Conservation (phyloP, 306 rosid genomes). For the Corylus americana region DNA sequence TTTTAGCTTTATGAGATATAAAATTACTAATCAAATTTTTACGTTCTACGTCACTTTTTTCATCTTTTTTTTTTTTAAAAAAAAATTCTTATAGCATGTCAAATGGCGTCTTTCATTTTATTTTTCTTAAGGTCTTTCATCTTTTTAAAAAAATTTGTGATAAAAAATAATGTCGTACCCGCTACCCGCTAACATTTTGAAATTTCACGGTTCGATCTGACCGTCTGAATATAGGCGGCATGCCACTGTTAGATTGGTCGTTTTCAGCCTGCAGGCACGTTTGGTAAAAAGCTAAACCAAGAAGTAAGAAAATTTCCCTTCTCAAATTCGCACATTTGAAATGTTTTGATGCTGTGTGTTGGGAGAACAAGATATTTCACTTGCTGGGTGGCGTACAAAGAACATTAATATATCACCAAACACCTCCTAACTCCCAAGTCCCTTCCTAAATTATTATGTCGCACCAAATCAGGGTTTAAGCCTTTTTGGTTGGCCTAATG, state of each 20-base stretch:
- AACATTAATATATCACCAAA: constrained; percentile 26
- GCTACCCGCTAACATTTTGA: background rate
- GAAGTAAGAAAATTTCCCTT: background rate
- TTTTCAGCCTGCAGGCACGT: background rate
- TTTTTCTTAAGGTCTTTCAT: too few relatives aligned
- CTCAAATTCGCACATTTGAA: constrained; percentile 30
- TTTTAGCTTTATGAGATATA: too few relatives aligned
- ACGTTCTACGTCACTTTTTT: too few relatives aligned
- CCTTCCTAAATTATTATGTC: constrained; percentile 26
- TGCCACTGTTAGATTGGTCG: constrained; percentile 6
- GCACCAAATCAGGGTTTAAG: constrained; percentile 39
- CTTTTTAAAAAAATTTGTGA: too few relatives aligned
- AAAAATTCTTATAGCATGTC: too few relatives aligned
- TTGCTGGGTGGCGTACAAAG: constrained; percentile 29
- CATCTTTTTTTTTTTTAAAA: too few relatives aligned
- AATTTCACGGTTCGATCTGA: background rate
- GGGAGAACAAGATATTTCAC: constrained; percentile 24
- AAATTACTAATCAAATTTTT: too few relatives aligned
- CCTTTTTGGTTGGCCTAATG: constrained; percentile 38
- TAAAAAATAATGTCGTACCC: background rate
- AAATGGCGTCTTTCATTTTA: too few relatives aligned
- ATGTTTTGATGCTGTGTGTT: constrained; percentile 20
- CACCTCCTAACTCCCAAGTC: constrained; percentile 10
- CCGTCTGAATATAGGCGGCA: constrained; percentile 16
- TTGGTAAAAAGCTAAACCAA: background rate